phyloP scores from a whole-genome alignment of 768 basidiomycete species.

The Nidularia pulvinata region DNA sequence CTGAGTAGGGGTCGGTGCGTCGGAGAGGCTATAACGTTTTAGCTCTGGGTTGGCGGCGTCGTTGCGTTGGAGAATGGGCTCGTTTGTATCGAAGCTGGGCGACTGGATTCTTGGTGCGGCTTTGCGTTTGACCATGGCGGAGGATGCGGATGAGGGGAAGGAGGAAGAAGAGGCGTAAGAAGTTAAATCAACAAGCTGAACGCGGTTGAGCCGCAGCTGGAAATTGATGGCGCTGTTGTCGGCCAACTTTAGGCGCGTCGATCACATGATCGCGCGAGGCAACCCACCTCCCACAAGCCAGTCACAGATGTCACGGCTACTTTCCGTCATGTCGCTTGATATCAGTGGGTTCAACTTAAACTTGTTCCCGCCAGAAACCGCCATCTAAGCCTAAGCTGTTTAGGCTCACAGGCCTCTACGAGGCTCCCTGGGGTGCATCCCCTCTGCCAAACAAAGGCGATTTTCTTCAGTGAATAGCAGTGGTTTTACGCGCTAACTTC shows the following conservation, averaged over 20 bases:
- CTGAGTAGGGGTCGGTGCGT: conserved; percentile 13
- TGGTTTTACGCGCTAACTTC: too few relatives aligned
- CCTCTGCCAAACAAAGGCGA: too few relatives aligned
- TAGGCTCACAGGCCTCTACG: too few relatives aligned
- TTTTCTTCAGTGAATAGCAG: too few relatives aligned
- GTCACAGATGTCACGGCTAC: not conserved
- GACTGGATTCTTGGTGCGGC: conserved; percentile 21
- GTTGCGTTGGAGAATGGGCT: not conserved
- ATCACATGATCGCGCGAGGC: conserved; percentile 25
- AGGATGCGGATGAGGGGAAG: too few relatives aligned
- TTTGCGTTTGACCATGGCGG: conserved; percentile 29
- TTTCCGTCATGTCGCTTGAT: not conserved
- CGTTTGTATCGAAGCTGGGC: conserved; percentile 12
- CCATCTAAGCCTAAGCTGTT: too few relatives aligned
- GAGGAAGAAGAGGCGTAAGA: not conserved
- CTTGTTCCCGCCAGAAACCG: too few relatives aligned
- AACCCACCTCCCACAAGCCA: too few relatives aligned
- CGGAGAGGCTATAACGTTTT: conserved; percentile 28
- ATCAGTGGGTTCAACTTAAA: too few relatives aligned
- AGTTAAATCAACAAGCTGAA: too few relatives aligned
- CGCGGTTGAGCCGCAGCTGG: not conserved
- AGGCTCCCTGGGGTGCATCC: too few relatives aligned
- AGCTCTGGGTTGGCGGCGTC: conserved; percentile 19
- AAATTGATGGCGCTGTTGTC: not conserved
- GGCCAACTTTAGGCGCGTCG: conserved; percentile 15